Percentiles rank a stretch among this genome's conserved stretches.
Evolutionary conservation across 768 basidiomycete species (phyloP).

Genomic region (Guyanaporus albipodus): DNA sequence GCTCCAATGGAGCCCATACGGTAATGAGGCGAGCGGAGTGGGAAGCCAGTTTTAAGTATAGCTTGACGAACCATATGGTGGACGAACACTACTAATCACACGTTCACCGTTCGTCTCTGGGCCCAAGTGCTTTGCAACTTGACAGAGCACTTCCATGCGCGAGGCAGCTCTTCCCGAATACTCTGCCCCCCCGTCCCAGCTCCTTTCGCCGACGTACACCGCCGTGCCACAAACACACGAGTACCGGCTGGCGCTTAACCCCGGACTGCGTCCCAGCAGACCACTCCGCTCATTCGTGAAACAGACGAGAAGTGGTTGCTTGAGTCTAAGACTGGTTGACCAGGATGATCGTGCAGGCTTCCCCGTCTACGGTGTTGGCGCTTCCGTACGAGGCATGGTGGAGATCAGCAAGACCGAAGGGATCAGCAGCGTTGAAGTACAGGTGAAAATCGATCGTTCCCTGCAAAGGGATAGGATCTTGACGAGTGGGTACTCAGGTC

Average conservation of each 20-base stretch:
- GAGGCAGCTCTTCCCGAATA: conserved; percentile 53
- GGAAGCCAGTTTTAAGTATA: conserved; percentile 35
- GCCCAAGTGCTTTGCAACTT: conserved; percentile 10
- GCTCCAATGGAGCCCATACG: conserved; percentile 7
- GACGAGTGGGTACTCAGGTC: conserved; percentile 37
- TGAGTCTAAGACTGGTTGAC: conserved; percentile 46
- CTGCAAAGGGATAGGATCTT: neutral
- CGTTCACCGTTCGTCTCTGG: conserved; percentile 13
- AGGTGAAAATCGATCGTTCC: conserved; percentile 38
- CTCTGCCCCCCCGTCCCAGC: conserved; percentile 31
- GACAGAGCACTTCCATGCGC: conserved; percentile 42
- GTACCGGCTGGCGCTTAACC: conserved; percentile 46
- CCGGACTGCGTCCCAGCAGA: conserved; percentile 34
- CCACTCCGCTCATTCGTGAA: conserved; percentile 53
- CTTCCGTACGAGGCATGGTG: conserved; percentile 51
- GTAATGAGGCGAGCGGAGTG: conserved; percentile 25
- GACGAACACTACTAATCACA: conserved; percentile 17
- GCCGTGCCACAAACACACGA: conserved; percentile 52
- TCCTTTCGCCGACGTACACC: conserved; percentile 49
- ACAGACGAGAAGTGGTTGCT: conserved; percentile 50
- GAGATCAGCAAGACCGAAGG: conserved; percentile 53
- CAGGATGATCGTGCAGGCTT: conserved; percentile 48
- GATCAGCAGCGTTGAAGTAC: conserved; percentile 59
- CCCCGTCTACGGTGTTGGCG: conserved; percentile 56
- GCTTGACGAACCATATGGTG: conserved; percentile 28